These are phyloP conservation scores for Syzygium syzygioides DNA, from an alignment of 441 rosid species.

Conservation along the genomic window DNA sequence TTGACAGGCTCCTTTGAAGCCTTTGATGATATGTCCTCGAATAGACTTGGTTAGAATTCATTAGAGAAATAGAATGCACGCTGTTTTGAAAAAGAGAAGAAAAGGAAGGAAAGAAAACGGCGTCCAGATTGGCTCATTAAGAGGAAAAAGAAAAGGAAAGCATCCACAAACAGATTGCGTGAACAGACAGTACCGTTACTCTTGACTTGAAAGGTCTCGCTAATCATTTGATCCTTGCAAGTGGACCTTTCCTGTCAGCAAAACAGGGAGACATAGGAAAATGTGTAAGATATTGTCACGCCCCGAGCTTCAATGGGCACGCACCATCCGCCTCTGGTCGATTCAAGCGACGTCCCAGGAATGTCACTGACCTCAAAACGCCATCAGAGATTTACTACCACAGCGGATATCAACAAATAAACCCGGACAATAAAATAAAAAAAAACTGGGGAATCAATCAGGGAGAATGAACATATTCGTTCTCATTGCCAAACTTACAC, in stretches of 20 bases:
- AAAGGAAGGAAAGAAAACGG: constrained; percentile 1
- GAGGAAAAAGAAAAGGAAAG: not conserved
- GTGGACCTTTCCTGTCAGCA: constrained; percentile 70
- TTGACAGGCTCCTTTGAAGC: constrained; percentile 17
- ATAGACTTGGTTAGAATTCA: constrained; percentile 57
- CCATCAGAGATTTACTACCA: no score
- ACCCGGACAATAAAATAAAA: no score
- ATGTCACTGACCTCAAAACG: no score
- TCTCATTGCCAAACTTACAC: no score
- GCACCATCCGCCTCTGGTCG: no score
- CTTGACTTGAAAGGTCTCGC: constrained; percentile 80
- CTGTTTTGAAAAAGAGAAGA: constrained; percentile 21
- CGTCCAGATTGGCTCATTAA: constrained; percentile 1
- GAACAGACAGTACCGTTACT: constrained; percentile 91
- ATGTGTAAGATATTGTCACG: not conserved
- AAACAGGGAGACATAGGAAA: not conserved
- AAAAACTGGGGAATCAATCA: no score
- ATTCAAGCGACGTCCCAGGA: no score
- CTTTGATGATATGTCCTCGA: constrained; percentile 30
- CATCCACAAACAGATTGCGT: not conserved
- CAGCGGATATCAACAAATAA: no score
- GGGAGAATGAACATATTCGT: no score
- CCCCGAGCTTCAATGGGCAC: no score
- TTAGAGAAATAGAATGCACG: constrained; percentile 85
- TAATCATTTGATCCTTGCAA: constrained; percentile 76